phyloP scores from a whole-genome alignment of 2,329 filamentous ascomycete species.

The Dothideomycetes sp. region DNA sequence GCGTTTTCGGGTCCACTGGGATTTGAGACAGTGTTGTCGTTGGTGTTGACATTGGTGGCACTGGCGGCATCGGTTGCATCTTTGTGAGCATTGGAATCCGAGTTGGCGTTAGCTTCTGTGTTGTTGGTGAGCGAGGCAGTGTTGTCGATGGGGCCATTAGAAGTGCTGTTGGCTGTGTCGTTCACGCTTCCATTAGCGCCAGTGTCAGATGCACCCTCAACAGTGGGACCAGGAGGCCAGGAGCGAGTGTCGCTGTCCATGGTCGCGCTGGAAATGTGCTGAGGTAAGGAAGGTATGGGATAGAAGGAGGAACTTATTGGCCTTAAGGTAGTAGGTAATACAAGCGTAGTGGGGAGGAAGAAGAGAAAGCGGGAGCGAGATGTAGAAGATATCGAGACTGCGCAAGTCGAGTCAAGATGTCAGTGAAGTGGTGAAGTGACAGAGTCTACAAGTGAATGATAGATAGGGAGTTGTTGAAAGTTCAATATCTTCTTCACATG shows the following conservation, averaged over 20 bases:
- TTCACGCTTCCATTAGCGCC: too few relatives aligned
- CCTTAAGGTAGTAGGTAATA: neutral
- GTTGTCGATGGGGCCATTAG: too few relatives aligned
- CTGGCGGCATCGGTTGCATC: neutral
- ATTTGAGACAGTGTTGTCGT: neutral
- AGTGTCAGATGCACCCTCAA: neutral
- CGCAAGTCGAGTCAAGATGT: too few relatives aligned
- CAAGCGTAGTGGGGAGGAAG: neutral
- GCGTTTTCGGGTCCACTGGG: too few relatives aligned
- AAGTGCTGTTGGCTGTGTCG: neutral
- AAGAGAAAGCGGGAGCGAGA: neutral
- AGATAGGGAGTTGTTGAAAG: too few relatives aligned
- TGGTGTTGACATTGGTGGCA: neutral
- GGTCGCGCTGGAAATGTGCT: neutral
- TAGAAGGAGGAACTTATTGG: neutral
- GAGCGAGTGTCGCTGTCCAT: neutral
- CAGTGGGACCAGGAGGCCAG: slow-evolving; percentile 1
- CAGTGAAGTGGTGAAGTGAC: too few relatives aligned
- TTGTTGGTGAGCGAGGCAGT: neutral
- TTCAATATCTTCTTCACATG: too few relatives aligned
- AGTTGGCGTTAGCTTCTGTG: neutral
- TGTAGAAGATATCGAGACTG: too few relatives aligned
- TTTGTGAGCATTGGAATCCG: neutral
- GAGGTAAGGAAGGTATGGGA: neutral
- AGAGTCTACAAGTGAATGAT: too few relatives aligned